A percentile compares a stretch with the other conserved stretches of the same genome.
Evolutionary conservation across 768 basidiomycete genomes (phyloP).

Genomic region (Phanerodontia chrysosporium): DNA sequence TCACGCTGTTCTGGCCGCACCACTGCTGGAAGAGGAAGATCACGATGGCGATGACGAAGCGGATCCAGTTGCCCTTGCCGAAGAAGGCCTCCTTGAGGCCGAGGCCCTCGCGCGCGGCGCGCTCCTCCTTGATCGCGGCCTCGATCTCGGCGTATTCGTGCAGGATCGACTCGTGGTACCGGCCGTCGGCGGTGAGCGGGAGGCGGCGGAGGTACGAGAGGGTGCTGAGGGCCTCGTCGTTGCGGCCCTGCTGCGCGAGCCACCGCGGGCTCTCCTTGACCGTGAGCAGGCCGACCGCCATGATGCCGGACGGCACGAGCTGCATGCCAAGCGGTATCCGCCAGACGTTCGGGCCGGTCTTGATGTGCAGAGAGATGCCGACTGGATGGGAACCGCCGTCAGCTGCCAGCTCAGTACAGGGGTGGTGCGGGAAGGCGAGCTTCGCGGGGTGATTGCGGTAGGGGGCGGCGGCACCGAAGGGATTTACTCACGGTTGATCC

Average conservation of each 20-base stretch:
- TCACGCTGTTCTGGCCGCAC: slow-evolving; percentile 80
- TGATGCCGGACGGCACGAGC: slow-evolving; percentile 69
- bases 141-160: slow-evolving; percentile 78
- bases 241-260: slow-evolving; percentile 61
- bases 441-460: neutral
- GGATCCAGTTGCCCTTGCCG: slow-evolving; percentile 75
- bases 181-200: slow-evolving; percentile 18
- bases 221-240: slow-evolving; percentile 49
- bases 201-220: slow-evolving; percentile 62
- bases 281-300: slow-evolving; percentile 63
- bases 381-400: slow-evolving; percentile 30
- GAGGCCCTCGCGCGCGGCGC: slow-evolving; percentile 56
- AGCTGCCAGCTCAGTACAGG: neutral
- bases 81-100: slow-evolving; percentile 70
- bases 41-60: slow-evolving; percentile 80
- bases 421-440: neutral
- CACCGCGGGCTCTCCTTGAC: slow-evolving; percentile 77
- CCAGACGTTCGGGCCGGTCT: slow-evolving; percentile 51
- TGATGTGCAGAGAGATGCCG: slow-evolving; percentile 54
- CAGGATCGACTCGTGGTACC: slow-evolving; percentile 39
- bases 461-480: neutral
- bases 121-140: slow-evolving; percentile 74
- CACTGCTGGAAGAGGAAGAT: slow-evolving; percentile 83
- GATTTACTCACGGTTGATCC: slow-evolving; percentile 60
- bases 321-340: slow-evolving; percentile 72